Percentiles rank a stretch among this genome's conserved stretches.
These are phyloP conservation scores for Entrophospora sp. DNA, from an alignment of 192 early-diverging fungal genomes.

Conservation along the genomic window DNA sequence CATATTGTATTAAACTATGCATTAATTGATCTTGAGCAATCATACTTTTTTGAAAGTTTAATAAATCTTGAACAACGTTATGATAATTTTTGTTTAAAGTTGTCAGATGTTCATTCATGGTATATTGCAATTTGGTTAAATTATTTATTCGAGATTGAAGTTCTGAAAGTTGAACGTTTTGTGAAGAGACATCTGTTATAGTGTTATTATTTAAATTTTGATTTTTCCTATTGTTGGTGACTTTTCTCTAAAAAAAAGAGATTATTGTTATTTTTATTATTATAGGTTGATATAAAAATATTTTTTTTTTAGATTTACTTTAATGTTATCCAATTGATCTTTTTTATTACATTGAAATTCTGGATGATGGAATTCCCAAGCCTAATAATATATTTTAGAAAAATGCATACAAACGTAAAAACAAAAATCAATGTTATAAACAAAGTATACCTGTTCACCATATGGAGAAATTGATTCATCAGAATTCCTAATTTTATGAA, in stretches of 20 bases:
- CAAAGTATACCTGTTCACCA: slow-evolving; percentile 43
- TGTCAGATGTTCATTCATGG: slow-evolving; percentile 32
- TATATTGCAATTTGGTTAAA: slow-evolving; percentile 30
- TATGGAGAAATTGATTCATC: slow-evolving; percentile 37
- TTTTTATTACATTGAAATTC: slow-evolving; percentile 50
- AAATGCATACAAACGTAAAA: neutral
- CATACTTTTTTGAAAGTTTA: slow-evolving; percentile 37
- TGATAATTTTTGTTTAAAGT: slow-evolving; percentile 23
- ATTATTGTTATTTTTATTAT: neutral
- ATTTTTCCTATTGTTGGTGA: slow-evolving; percentile 24
- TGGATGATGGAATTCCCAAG: slow-evolving; percentile 65
- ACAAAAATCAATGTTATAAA: neutral
- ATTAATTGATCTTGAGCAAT: slow-evolving; percentile 38
- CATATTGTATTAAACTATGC: slow-evolving; percentile 30
- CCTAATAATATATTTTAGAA: slow-evolving; percentile 21
- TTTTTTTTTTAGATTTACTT: slow-evolving; percentile 22
- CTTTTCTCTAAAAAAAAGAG: slow-evolving; percentile 27
- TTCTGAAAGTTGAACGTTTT: slow-evolving; percentile 21
- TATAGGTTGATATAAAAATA: neutral
- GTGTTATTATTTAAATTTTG: neutral
- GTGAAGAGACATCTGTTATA: neutral
- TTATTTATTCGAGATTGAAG: slow-evolving; percentile 33
- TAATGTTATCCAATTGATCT: slow-evolving; percentile 47
- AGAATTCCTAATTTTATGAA: slow-evolving; percentile 60
- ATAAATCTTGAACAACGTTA: slow-evolving; percentile 27